These are phyloP conservation scores for Aspergillus nidulans DNA, from an alignment of 495 filamentous ascomycete species.

Conservation along the genomic window DNA sequence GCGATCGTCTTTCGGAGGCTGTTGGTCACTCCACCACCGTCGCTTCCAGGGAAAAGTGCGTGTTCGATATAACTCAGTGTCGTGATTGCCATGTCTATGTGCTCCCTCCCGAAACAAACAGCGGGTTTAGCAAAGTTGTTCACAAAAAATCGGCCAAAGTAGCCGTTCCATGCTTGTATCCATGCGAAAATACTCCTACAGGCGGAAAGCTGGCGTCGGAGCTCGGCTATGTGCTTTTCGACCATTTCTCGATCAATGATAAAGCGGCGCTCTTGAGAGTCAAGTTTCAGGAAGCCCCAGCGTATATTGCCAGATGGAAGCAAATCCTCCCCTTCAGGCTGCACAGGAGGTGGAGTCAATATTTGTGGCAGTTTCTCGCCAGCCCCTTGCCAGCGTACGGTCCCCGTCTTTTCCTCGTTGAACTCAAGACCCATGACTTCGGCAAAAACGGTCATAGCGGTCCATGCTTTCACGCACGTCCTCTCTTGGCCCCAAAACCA, in stretches of 20 bases:
- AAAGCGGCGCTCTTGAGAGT: slow-evolving; percentile 51
- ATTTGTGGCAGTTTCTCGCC: background rate
- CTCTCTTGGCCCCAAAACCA: slow-evolving; percentile 62
- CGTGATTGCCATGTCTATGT: slow-evolving; percentile 59
- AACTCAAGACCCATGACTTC: slow-evolving; percentile 53
- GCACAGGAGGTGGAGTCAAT: background rate
- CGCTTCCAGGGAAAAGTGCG: slow-evolving; percentile 40
- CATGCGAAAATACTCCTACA: slow-evolving; percentile 56
- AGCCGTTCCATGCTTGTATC: slow-evolving; percentile 63
- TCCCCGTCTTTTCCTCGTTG: slow-evolving; percentile 57
- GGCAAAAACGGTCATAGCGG: slow-evolving; percentile 49
- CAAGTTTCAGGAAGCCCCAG: slow-evolving; percentile 62
- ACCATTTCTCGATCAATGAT: slow-evolving; percentile 60
- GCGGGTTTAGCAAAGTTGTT: slow-evolving; percentile 63
- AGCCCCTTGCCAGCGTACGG: slow-evolving; percentile 35
- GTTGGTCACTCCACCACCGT: slow-evolving; percentile 47
- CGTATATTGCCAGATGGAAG: slow-evolving; percentile 55
- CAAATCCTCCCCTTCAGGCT: background rate
- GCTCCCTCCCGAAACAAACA: slow-evolving; percentile 58
- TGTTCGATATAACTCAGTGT: slow-evolving; percentile 58
- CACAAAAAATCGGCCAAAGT: slow-evolving; percentile 59
- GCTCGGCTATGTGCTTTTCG: slow-evolving; percentile 57
- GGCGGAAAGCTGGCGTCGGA: slow-evolving; percentile 54
- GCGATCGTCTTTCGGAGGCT: slow-evolving; percentile 53
- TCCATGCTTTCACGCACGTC: slow-evolving; percentile 55